Base-by-base conservation (phyloP, 2,329 filamentous ascomycete species). In the Scedosporium minutisporum region DNA sequence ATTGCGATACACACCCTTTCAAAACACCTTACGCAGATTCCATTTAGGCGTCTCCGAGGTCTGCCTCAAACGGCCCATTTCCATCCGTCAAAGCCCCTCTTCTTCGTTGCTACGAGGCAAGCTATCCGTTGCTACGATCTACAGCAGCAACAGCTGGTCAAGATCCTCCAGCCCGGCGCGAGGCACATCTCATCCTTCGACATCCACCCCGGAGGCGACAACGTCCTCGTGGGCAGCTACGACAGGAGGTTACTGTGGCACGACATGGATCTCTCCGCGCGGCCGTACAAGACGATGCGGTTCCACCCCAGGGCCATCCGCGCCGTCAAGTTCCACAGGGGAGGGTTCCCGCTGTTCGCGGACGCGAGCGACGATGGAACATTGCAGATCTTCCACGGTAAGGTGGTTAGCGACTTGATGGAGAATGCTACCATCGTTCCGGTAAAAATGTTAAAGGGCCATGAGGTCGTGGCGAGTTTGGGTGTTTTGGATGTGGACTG, bases 381-480 rank as follows among this genome's bases (percentile, higher is more conserved):
- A 21, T 78, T 97, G 67, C 95, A 99, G 74, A 90, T 99, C 62
- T 97, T 97, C 85, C 93, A 97, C 73, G 93, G 92, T 63, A 96
- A 93, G 76, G 93, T 97, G 29, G 92, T 96, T 33, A 91, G 87
- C 65, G 95, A 99, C 73, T 80, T 96, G 73, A 91, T 99, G 85
- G 92, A 96, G 78, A 96, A 96, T 71, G 93, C 95, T 6, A 96
- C 89, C 14, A 96, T 99, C 70, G 95, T 97, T 60, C 95, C 95
- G 7, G 82, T 99, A 66, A 99, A 97, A 82, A 91, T 96, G 70
- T 82, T 99, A 58, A 88, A 85, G 71, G 95, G 95, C 1, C 95
- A 99, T 77, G 90, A 88, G 75, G 87, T 97, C 2, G 88, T 89
- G 71, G 89, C 85, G 71, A 88, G 92, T 67, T 77, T 99, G 63